Conservation (phyloP, 257 asterid genomes). For the Mitragyna speciosa region DNA sequence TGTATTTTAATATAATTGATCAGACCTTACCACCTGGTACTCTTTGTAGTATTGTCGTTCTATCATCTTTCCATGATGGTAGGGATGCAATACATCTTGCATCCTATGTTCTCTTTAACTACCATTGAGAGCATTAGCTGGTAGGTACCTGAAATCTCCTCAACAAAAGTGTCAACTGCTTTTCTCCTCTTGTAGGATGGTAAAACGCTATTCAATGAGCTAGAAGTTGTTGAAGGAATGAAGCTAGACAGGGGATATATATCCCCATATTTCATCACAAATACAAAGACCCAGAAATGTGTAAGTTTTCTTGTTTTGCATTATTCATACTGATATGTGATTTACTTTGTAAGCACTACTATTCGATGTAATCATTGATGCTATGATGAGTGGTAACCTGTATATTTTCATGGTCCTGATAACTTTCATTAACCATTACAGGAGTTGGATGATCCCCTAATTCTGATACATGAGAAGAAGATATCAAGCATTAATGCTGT, state of each 20-base stretch:
- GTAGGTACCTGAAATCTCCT: not conserved
- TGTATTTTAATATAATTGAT: no score
- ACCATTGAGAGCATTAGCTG: not conserved
- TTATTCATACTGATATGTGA: not conserved
- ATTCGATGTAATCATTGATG: not conserved
- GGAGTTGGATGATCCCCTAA: conserved; percentile 91
- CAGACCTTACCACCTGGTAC: not conserved
- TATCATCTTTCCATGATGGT: no score
- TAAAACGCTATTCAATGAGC: conserved; percentile 76
- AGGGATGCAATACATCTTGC: not conserved
- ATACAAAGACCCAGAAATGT: conserved; percentile 90
- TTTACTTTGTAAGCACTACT: not conserved
- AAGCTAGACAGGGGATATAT: conserved; percentile 90
- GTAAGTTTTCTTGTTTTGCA: conserved; percentile 43
- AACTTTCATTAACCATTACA: conserved; percentile 18
- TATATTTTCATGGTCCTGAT: not conserved
- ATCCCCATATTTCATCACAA: conserved; percentile 93
- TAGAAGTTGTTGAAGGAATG: conserved; percentile 99
- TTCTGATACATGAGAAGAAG: conserved; percentile 89
- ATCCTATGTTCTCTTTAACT: no score
- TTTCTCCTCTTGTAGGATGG: conserved; percentile 61
- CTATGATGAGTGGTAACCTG: not conserved
- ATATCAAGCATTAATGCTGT: conserved; percentile 67
- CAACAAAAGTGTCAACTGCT: not conserved
- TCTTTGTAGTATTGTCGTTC: not conserved